These are phyloP conservation scores for Hevea brasiliensis DNA, from an alignment of 345 rosid species.

Conservation along the genomic window DNA sequence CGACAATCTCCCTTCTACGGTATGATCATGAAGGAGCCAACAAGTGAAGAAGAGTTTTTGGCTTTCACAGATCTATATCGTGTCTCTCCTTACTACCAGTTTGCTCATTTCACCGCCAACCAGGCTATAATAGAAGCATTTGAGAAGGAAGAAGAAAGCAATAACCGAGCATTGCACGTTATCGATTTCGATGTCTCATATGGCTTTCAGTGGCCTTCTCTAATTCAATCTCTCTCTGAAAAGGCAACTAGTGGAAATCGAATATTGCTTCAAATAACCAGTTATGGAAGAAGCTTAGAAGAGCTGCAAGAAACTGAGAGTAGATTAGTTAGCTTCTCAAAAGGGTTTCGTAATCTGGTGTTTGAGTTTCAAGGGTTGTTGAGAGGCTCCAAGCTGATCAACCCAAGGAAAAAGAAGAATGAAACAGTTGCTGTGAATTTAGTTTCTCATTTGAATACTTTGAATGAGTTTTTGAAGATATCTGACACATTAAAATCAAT, in stretches of 20 bases:
- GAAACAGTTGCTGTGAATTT: constrained; percentile 62
- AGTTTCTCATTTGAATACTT: constrained; percentile 48
- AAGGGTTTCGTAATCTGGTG: constrained; percentile 44
- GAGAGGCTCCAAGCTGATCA: constrained; percentile 34
- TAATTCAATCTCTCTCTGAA: constrained; percentile 65
- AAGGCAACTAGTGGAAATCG: constrained; percentile 38
- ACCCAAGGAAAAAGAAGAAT: constrained; percentile 44
- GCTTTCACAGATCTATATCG: constrained; percentile 57
- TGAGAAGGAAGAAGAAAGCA: constrained; percentile 42
- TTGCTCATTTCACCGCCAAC: constrained; percentile 75
- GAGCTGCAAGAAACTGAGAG: constrained; percentile 59
- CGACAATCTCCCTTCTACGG: constrained; percentile 52
- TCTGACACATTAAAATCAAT: constrained; percentile 47
- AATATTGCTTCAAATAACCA: constrained; percentile 47
- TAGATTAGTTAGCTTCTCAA: constrained; percentile 53
- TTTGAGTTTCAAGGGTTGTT: constrained; percentile 62
- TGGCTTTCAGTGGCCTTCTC: constrained; percentile 75
- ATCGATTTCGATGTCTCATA: constrained; percentile 58
- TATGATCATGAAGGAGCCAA: constrained; percentile 56
- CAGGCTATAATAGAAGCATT: constrained; percentile 59
- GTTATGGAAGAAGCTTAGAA: constrained; percentile 45
- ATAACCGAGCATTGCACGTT: constrained; percentile 49
- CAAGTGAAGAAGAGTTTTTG: constrained; percentile 43
- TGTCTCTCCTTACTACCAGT: constrained; percentile 63
- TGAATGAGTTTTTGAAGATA: constrained; percentile 24